Evolutionary conservation across 441 rosid species (phyloP), one percentile per base, ranked within the genome.

Genomic region (Brassica balearica): DNA sequence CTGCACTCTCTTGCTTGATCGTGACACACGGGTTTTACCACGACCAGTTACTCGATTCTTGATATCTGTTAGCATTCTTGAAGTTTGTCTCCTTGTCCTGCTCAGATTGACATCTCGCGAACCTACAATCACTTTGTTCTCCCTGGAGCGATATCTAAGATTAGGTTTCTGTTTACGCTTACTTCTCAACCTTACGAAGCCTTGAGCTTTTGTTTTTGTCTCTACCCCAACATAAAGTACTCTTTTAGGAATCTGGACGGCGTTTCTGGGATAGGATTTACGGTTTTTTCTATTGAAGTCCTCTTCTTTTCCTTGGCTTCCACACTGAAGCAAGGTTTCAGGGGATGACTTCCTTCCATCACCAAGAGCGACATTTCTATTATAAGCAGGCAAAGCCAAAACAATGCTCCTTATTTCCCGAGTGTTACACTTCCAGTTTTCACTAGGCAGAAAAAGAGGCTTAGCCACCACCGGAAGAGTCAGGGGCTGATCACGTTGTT

Each of bases 1-100:
- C 74, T 80, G 91, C 72, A 81, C 86, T 78, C 84, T 86, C 85
- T 89, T 91, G 69, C 84, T 81, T 71, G 91, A 84, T 81, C 84
- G 78, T 68, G 81, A 70, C 66, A 78, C 78, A 77, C 27, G 62
- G 22, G 60, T 38, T 34, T 73, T 73, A 60, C 74, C 66, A 22
- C 74, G 69, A 68, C 74, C 58, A 62, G 43, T 22, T 53, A 51
- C 73, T 68, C 78, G 58, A 61, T 73, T 62, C 66, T 68, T 79
- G 58, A 68, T 59, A 72, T 68, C 70, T 48, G 25, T 51, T 23
- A 68, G 36, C 55, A 6, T 53, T 61, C 48, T 67, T 60, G 83
- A 38, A 70, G 70, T 20, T 72, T 76, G 72, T 71, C 83, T 69
- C 63, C 73, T 72, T 71, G 64, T 76, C 79, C 69, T 10, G 64